Evolutionary conservation across 345 rosid genomes (phyloP).

Genomic region (Litchi chinensis): DNA sequence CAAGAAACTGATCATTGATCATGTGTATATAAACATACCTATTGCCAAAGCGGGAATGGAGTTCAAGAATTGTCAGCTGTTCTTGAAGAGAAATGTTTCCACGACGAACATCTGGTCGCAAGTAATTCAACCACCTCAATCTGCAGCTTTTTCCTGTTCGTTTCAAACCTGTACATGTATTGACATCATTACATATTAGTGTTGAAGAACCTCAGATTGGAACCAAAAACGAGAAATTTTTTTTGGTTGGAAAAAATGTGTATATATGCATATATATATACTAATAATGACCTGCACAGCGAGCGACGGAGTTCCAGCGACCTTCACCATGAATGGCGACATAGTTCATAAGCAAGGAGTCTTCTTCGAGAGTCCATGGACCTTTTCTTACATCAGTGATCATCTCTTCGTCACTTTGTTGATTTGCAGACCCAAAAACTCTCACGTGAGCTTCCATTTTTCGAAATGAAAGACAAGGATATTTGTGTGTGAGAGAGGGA

Average conservation of each 20-base stretch:
- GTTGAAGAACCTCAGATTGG: not conserved
- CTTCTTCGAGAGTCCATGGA: conserved; percentile 90
- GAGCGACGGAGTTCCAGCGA: conserved; percentile 81
- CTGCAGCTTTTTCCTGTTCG: conserved; percentile 96
- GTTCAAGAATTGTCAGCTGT: conserved; percentile 78
- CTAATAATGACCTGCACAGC: conserved; percentile 30
- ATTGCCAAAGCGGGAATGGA: conserved; percentile 91
- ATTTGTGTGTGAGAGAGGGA: too few relatives aligned
- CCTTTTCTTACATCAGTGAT: conserved; percentile 62
- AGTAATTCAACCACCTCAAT: conserved; percentile 86
- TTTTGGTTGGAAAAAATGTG: too few relatives aligned
- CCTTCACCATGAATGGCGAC: conserved; percentile 80
- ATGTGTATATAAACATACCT: conserved; percentile 42
- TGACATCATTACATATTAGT: not conserved
- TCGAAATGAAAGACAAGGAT: not conserved
- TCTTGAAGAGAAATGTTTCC: conserved; percentile 87
- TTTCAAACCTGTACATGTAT: conserved; percentile 56
- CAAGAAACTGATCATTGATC: not conserved
- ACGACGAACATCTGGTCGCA: conserved; percentile 82
- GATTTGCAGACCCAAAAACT: conserved; percentile 32
- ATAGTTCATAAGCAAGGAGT: conserved; percentile 56
- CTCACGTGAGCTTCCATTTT: conserved; percentile 50
- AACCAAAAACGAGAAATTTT: not conserved
- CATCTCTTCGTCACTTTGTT: conserved; percentile 39
- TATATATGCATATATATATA: too few relatives aligned